Conservation (phyloP, 805 yeast genomes). For the Candida sonorensis region DNA sequence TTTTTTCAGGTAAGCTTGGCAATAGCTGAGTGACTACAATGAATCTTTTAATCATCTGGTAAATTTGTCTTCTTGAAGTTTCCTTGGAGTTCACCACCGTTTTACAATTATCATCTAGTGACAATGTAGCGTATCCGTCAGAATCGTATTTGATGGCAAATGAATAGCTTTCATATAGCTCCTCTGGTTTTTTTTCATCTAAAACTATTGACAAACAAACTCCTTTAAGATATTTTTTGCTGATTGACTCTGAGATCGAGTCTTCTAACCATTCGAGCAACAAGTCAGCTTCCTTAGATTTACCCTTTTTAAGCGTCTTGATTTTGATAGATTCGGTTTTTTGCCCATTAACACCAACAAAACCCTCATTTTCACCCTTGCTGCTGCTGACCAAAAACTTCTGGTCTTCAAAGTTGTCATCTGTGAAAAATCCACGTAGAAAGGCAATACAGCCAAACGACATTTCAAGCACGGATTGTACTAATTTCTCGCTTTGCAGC, state of each 20-base stretch:
- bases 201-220: slow-evolving; percentile 39
- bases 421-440: slow-evolving; percentile 51
- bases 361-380: too few species aligned
- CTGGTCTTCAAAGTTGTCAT: slow-evolving; percentile 44
- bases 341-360: slow-evolving; percentile 24
- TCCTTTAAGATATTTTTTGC: slow-evolving; percentile 34
- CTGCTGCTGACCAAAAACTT: too few species aligned
- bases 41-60: slow-evolving; percentile 43
- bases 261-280: slow-evolving; percentile 49
- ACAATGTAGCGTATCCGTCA: slow-evolving; percentile 13
- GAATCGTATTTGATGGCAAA: slow-evolving; percentile 39
- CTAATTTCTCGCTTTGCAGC: slow-evolving; percentile 33
- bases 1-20: slow-evolving; percentile 42
- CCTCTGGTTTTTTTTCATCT: slow-evolving; percentile 35
- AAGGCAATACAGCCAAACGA: slow-evolving; percentile 53
- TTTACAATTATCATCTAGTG: slow-evolving; percentile 17
- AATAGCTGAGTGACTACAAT: slow-evolving; percentile 47
- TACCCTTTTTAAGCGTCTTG: slow-evolving; percentile 42
- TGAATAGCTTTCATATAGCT: slow-evolving; percentile 43
- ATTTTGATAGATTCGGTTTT: slow-evolving; percentile 32
- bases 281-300: slow-evolving; percentile 38
- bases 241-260: slow-evolving; percentile 41
- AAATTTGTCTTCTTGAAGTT: slow-evolving; percentile 37
- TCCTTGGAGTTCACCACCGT: slow-evolving; percentile 17
- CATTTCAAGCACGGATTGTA: slow-evolving; percentile 43